A percentile compares a stretch with the other conserved stretches of the same genome.
These are phyloP conservation scores for Pestalotiopsis sp. DNA, from an alignment of 2,329 filamentous ascomycete species.

Conservation along the genomic window DNA sequence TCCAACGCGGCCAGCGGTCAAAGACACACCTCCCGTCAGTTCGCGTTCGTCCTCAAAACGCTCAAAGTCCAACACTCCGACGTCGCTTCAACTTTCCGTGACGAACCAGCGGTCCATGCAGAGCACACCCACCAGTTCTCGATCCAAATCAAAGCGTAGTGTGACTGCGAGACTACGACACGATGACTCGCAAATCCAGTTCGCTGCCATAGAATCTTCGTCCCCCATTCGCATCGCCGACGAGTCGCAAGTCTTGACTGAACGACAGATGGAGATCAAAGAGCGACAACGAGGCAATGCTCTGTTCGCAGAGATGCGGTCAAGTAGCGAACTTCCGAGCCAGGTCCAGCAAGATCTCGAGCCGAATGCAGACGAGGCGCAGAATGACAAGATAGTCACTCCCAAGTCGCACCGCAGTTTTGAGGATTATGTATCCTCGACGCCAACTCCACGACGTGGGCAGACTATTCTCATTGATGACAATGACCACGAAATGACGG, in stretches of 20 bases:
- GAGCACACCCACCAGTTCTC: conserved; percentile 26
- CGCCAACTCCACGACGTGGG: conserved; percentile 62
- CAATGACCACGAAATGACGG: conserved; percentile 50
- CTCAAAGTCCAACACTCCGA: conserved; percentile 35
- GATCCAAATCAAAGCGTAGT: conserved; percentile 35
- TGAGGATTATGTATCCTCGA: conserved; percentile 59
- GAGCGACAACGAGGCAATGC: conserved; percentile 71
- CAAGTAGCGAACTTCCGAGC: conserved; percentile 41
- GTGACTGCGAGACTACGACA: conserved; percentile 66
- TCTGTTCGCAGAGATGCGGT: conserved; percentile 70
- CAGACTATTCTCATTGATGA: conserved; percentile 46
- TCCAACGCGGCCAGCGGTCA: conserved; percentile 24
- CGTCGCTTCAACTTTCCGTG: conserved; percentile 34
- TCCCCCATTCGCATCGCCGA: conserved; percentile 46
- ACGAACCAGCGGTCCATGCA: conserved; percentile 27
- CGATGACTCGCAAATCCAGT: conserved; percentile 81
- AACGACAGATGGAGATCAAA: conserved; percentile 76
- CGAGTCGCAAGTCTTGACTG: conserved; percentile 77
- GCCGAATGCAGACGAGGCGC: conserved; percentile 16
- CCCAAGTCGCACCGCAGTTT: conserved; percentile 48
- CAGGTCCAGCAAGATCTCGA: conserved; percentile 11
- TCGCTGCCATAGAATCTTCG: conserved; percentile 69
- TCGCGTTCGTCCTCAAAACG: conserved; percentile 25
- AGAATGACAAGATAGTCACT: conserved; percentile 38
- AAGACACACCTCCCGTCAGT: conserved; percentile 18